Conservation (phyloP, 106 monocot genomes). For the Hemerocallis citrina region DNA sequence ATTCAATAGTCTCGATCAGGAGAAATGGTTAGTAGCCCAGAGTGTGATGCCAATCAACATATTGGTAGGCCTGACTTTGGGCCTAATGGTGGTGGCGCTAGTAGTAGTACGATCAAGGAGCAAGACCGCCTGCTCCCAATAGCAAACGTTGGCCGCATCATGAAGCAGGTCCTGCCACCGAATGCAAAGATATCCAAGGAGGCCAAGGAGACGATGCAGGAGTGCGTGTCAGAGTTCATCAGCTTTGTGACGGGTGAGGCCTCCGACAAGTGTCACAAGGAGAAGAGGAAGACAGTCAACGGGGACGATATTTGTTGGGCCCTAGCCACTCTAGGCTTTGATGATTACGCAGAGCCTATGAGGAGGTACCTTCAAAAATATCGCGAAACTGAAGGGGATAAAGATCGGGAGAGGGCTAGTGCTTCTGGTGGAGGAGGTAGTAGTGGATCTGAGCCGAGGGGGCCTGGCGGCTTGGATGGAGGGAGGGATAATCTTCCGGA, state of each 20-base stretch:
- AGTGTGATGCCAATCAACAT: neutral
- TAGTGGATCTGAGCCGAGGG: neutral
- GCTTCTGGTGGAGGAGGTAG: neutral
- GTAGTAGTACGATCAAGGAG: slow-evolving; percentile 32
- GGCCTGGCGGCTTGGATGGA: neutral
- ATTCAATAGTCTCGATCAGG: neutral
- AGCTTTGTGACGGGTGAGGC: slow-evolving; percentile 83
- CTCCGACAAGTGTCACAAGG: slow-evolving; percentile 66
- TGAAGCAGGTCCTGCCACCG: slow-evolving; percentile 73
- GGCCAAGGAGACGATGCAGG: slow-evolving; percentile 83
- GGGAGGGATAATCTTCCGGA: neutral
- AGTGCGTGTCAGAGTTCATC: slow-evolving; percentile 80
- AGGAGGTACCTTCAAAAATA: slow-evolving; percentile 59
- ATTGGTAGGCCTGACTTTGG: neutral
- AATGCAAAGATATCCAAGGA: slow-evolving; percentile 80
- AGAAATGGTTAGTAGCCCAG: slow-evolving; percentile 5
- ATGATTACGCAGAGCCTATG: slow-evolving; percentile 58
- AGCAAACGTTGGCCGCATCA: slow-evolving; percentile 78
- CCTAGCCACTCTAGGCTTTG: slow-evolving; percentile 50
- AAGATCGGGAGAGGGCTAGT: neutral
- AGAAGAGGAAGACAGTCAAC: slow-evolving; percentile 79
- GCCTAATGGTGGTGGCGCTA: neutral
- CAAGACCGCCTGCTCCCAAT: slow-evolving; percentile 70
- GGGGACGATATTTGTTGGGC: slow-evolving; percentile 85
- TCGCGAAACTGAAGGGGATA: slow-evolving; percentile 51